These are phyloP conservation scores for Colletotrichum phormii DNA, from an alignment of 2,329 filamentous ascomycete species.

Conservation along the genomic window DNA sequence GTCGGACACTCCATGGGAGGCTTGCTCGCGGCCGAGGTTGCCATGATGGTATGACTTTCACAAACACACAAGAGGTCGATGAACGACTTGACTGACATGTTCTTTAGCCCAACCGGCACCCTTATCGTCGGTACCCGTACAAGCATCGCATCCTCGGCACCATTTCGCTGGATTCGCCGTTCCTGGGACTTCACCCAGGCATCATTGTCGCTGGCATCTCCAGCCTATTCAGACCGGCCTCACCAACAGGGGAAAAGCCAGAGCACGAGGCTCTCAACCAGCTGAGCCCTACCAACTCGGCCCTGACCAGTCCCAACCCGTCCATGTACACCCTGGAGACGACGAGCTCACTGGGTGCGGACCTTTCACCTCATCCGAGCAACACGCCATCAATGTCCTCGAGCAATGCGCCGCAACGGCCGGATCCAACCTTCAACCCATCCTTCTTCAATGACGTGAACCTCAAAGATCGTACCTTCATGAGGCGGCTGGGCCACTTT, in stretches of 20 bases:
- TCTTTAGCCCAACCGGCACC: slow-evolving; percentile 47
- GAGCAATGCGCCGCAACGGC: slow-evolving; percentile 35
- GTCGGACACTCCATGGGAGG: slow-evolving; percentile 94
- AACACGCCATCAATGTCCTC: slow-evolving; percentile 24
- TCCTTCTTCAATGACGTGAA: slow-evolving; percentile 80
- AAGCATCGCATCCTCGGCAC: slow-evolving; percentile 84
- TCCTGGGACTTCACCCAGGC: slow-evolving; percentile 89
- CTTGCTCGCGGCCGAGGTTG: slow-evolving; percentile 82
- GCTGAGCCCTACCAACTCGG: slow-evolving; percentile 32
- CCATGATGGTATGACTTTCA: slow-evolving; percentile 64
- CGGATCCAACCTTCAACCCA: slow-evolving; percentile 79
- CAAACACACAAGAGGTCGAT: neutral
- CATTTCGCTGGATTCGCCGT: slow-evolving; percentile 86
- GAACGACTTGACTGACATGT: slow-evolving; percentile 13
- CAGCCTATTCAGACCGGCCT: slow-evolving; percentile 74
- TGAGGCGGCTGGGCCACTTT: slow-evolving; percentile 78
- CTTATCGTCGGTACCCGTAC: slow-evolving; percentile 56
- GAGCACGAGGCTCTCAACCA: slow-evolving; percentile 35
- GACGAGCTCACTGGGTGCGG: slow-evolving; percentile 37
- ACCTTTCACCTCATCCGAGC: slow-evolving; percentile 36
- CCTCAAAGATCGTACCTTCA: slow-evolving; percentile 75
- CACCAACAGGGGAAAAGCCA: slow-evolving; percentile 42
- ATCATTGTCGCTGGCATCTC: slow-evolving; percentile 85
- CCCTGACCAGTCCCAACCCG: slow-evolving; percentile 39
- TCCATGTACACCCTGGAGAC: slow-evolving; percentile 42